Conservation (phyloP, 176 grass and related monocot species). For the Carex parvula region DNA sequence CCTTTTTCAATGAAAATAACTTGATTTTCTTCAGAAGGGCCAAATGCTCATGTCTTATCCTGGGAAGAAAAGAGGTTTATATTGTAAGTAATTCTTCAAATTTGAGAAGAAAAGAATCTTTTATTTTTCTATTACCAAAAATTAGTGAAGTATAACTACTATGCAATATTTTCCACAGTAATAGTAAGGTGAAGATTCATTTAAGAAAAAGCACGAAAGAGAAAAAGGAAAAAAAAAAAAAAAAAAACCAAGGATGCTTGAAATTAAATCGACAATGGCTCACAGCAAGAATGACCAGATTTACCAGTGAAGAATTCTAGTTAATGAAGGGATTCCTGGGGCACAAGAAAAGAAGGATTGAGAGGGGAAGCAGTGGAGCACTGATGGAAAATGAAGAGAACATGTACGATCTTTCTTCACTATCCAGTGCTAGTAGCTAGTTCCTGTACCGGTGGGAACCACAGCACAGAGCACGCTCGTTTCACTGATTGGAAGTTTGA, state of each 20-base stretch:
- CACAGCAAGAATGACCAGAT: not conserved
- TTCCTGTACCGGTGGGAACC: not conserved
- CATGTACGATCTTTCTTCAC: not conserved
- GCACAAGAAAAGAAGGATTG: not conserved
- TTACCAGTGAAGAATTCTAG: not conserved
- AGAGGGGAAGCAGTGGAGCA: not conserved
- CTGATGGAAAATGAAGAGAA: not conserved
- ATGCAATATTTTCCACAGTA: not conserved
- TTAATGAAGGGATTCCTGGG: not conserved
- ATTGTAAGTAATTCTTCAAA: constrained; percentile 2
- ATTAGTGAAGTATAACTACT: not conserved
- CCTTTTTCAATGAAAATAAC: not conserved
- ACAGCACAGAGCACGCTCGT: not conserved
- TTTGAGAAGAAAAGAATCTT: not conserved
- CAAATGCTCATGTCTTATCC: constrained; percentile 4
- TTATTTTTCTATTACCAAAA: not conserved
- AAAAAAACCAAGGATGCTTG: not conserved
- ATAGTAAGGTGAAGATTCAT: not conserved
- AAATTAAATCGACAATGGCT: not conserved
- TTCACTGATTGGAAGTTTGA: constrained; percentile 14
- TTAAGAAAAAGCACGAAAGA: not conserved
- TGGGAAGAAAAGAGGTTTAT: not conserved
- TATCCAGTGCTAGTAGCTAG: not conserved
- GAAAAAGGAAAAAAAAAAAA: not conserved
- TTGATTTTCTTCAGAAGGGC: not conserved